Evolutionary conservation across 805 yeast genomes (phyloP), one percentile per base, ranked within the genome.

Genomic region (Cyberlindnera bimundalis): DNA sequence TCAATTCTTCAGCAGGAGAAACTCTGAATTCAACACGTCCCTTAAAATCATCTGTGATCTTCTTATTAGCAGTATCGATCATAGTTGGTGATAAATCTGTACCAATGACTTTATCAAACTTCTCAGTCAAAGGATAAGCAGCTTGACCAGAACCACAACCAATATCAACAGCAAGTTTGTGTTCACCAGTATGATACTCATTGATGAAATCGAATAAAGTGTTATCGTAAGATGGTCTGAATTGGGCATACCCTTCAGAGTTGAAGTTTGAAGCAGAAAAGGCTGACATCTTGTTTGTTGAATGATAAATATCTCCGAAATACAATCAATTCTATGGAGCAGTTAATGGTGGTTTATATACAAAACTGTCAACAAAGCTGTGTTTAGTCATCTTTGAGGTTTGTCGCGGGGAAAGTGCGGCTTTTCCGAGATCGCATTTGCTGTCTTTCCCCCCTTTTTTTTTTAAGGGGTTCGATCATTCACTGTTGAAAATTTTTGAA

Each of bases 61-160:
- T 46, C 42, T 56, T 63, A 40, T 23, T 51, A 5, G 82, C 83
- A 33, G 63, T 56, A 2, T 59, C 56, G 12, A 82, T 64, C 91
- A 84, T 84, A 2, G 62, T 62, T 1, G 55, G 56, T 0, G 87
- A 78, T 3, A 74, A 64, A 56, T 85, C 95, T 1, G 79, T 65
- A 1, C 91, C 95, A 20, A 79, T 63, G 1, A 78, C 76, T 15
- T 60, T 48, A n/a, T 67, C 56, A 50, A 80, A 78, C 36, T 60
- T 50, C 3, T 59, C 45, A 2, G 68, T 46, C 27, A 81, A 55
- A 30, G 78, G 76, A 43, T 72, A 67, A 0, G 90, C 73, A 1
- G 82, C 91, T 46, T 78, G 78, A 0, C 95, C 95, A 0, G 93
- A 76, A 0, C 95, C 95, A 59, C 89, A 82, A 0, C 93, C 95